phyloP scores from a whole-genome alignment of 257 asterid species.

The Leptodermis oblonga region DNA sequence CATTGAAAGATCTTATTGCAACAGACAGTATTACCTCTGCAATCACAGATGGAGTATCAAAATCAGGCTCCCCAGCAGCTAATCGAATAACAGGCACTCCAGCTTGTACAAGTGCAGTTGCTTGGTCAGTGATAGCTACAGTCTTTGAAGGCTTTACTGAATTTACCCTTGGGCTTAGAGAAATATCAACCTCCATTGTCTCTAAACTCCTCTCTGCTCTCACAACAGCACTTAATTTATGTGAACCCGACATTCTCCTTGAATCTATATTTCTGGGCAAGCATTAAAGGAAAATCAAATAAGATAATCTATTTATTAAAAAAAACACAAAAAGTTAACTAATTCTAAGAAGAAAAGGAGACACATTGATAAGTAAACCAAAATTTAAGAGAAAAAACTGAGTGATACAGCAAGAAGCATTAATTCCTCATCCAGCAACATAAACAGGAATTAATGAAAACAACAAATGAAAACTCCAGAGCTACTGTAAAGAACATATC shows the following conservation, averaged over 20 bases:
- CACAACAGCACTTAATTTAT: constrained; percentile 34
- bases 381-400: background rate
- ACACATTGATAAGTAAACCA: background rate
- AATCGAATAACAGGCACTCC: constrained; percentile 92
- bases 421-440: background rate
- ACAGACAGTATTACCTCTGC: constrained; percentile 56
- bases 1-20: background rate
- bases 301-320: background rate
- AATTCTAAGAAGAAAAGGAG: background rate
- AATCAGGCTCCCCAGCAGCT: constrained; percentile 98
- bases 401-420: background rate
- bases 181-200: constrained; percentile 55
- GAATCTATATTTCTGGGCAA: constrained; percentile 35
- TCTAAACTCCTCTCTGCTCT: constrained; percentile 35
- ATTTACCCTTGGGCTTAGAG: constrained; percentile 83
- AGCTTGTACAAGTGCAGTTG: constrained; percentile 84
- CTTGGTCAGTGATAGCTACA: constrained; percentile 89
- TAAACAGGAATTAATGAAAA: background rate
- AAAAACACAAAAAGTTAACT: background rate
- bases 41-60: constrained; percentile 80
- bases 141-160: constrained; percentile 92
- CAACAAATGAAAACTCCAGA: background rate
- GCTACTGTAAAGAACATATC: background rate
- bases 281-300: constrained; percentile 9
- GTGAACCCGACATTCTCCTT: constrained; percentile 23